phyloP scores from a whole-genome alignment of 2,329 filamentous ascomycete genomes.

The Paraphaeosphaeria minitans region DNA sequence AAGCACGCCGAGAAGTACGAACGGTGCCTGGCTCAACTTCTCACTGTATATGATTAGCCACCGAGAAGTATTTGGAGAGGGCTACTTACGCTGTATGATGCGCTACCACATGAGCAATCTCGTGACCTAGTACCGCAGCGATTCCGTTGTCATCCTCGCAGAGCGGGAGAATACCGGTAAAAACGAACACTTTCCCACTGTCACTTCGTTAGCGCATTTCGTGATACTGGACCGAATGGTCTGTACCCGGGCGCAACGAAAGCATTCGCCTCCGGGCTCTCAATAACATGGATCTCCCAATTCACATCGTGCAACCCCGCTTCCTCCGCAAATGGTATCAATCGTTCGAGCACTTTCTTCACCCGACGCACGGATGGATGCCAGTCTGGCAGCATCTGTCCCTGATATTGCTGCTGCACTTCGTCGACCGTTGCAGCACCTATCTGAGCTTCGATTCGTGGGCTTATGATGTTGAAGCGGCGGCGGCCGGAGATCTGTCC shows the following conservation, averaged over 20 bases:
- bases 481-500: conserved; percentile 67
- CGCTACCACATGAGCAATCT: conserved; percentile 73
- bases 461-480: conserved; percentile 72
- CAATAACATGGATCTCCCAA: conserved; percentile 78
- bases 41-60: conserved; percentile 51
- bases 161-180: conserved; percentile 72
- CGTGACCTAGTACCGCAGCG: conserved; percentile 77
- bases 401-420: conserved; percentile 61
- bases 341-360: conserved; percentile 65
- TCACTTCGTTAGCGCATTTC: conserved; percentile 6
- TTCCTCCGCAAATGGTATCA: conserved; percentile 69
- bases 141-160: conserved; percentile 70
- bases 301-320: conserved; percentile 46
- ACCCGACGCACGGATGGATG: conserved; percentile 65
- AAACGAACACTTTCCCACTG: conserved; percentile 79
- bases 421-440: conserved; percentile 61
- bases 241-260: conserved; percentile 72
- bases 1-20: conserved; percentile 48
- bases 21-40: conserved; percentile 56
- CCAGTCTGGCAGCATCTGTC: conserved; percentile 62
- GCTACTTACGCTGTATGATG: conserved; percentile 40
- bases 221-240: neutral
- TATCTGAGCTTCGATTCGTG: conserved; percentile 60
- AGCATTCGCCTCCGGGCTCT: conserved; percentile 71
- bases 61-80: neutral